phyloP scores from a whole-genome alignment of 2,329 filamentous ascomycete species.

The Phyllosticta ampelicida region DNA sequence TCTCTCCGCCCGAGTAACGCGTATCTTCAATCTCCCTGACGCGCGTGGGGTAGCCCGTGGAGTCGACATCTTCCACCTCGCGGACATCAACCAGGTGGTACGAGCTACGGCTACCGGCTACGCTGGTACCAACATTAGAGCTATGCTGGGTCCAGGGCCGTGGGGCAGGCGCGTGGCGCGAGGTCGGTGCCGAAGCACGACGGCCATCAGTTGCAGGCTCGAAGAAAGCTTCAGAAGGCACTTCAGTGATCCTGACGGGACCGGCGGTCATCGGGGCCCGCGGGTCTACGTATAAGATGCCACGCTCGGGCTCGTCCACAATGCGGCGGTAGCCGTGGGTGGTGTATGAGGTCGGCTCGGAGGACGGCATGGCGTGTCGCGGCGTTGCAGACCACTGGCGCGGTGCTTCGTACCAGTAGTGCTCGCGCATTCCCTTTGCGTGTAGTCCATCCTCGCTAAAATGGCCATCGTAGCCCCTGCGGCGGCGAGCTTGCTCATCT shows the following conservation, averaged over 20 bases:
- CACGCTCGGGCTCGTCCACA: not conserved
- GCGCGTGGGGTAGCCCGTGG: not conserved
- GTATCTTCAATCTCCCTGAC: conserved; percentile 9
- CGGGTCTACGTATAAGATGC: not conserved
- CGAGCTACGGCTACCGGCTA: not conserved
- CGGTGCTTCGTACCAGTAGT: not conserved
- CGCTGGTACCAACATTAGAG: not conserved
- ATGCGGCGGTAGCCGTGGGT: not conserved
- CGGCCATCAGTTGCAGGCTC: not conserved
- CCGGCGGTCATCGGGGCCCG: not conserved
- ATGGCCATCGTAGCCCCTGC: not conserved
- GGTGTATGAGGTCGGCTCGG: not conserved
- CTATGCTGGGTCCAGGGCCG: not conserved
- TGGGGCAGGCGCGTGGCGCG: not conserved
- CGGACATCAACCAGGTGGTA: conserved; percentile 5
- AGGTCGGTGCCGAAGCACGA: not conserved
- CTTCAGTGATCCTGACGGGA: not conserved
- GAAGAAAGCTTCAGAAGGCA: not conserved
- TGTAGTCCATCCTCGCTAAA: not conserved
- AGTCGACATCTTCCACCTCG: not conserved
- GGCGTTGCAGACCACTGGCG: not conserved
- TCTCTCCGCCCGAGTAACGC: not conserved
- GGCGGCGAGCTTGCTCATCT: not conserved
- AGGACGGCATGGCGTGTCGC: not conserved
- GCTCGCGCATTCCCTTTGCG: not conserved